These are phyloP conservation scores for Eudorina sp. DNA, from an alignment of 139 green algal genomes.

Conservation along the genomic window DNA sequence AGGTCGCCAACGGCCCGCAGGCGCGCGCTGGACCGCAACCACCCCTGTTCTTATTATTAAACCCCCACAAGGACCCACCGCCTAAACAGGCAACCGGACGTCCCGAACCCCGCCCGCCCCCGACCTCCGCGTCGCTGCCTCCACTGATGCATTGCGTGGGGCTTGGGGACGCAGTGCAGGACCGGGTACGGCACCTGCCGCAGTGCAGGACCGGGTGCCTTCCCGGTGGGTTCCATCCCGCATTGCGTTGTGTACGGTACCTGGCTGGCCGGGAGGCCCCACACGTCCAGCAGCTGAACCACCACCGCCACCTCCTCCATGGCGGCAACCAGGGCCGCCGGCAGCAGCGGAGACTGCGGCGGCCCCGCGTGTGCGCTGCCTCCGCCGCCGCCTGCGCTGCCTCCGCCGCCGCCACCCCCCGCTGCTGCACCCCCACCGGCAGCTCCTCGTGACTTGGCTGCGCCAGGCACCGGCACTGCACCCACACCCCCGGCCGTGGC, in stretches of 20 bases:
- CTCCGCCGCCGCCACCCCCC: not conserved
- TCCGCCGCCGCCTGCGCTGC: too few species aligned
- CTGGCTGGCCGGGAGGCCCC: slow-evolving; percentile 62
- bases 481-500: not conserved
- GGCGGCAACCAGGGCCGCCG: not conserved
- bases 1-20: too few species aligned
- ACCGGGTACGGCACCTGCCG: not conserved
- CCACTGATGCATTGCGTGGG: too few species aligned
- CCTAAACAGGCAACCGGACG: too few species aligned
- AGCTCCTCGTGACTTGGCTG: not conserved
- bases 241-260: too few species aligned
- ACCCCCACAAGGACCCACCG: too few species aligned
- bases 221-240: not conserved
- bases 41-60: too few species aligned
- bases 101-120: too few species aligned
- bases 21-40: too few species aligned
- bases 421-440: not conserved
- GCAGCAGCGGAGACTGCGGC: not conserved
- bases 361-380: not conserved
- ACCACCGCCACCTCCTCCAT: slow-evolving; percentile 62
- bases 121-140: too few species aligned
- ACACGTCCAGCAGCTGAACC: slow-evolving; percentile 62
- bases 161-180: not conserved
- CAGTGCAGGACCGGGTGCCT: too few species aligned
- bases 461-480: not conserved